Conservation (phyloP, 2,329 filamentous ascomycete genomes). For the Fusarium nodosum region DNA sequence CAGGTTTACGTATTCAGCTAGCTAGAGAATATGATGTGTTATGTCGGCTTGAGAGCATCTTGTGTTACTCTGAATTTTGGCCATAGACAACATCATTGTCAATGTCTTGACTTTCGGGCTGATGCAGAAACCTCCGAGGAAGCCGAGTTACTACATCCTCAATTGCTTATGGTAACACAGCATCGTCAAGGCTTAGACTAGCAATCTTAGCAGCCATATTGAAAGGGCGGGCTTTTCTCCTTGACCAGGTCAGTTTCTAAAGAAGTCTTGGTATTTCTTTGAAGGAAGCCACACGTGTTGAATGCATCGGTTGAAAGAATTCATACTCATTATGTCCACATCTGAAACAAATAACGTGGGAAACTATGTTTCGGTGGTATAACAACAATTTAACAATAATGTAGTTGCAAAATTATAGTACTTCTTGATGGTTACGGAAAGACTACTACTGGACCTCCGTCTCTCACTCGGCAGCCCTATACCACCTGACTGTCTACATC, state of each 20-base stretch:
- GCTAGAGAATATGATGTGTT: slow-evolving; percentile 6
- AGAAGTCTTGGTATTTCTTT: background rate
- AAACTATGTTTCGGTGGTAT: background rate
- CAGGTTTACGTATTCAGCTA: slow-evolving; percentile 1
- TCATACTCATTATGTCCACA: background rate
- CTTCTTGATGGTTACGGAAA: background rate
- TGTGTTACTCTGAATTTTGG: background rate
- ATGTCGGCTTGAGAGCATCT: background rate
- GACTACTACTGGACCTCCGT: background rate
- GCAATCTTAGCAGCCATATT: background rate
- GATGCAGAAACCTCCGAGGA: background rate
- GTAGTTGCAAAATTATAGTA: background rate
- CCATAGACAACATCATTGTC: background rate
- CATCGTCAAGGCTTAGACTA: background rate
- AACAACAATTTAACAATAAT: background rate
- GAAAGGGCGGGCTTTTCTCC: too few relatives aligned
- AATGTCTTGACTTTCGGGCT: background rate
- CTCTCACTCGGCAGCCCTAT: background rate
- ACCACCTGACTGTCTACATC: background rate
- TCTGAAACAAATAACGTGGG: too few relatives aligned
- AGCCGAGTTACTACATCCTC: background rate
- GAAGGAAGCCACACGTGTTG: background rate
- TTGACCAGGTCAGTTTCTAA: background rate
- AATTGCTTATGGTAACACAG: slow-evolving; percentile 1
- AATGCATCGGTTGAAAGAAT: background rate